Percentiles rank a stretch among this genome's conserved stretches.
Conservation (phyloP, 2,329 filamentous ascomycete species). For the Aspergillus sp. region DNA sequence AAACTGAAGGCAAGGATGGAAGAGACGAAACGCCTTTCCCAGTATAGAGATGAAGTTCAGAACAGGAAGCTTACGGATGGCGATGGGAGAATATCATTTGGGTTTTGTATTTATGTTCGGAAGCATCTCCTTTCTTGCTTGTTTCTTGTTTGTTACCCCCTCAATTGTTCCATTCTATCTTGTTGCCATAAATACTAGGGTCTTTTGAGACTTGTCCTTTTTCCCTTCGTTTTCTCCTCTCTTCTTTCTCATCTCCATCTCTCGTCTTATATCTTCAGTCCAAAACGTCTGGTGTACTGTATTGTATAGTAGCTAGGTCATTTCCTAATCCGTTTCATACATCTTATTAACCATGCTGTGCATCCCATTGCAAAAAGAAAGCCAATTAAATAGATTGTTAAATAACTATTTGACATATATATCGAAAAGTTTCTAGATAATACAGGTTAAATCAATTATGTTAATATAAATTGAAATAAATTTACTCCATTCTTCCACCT, state of each 20-base stretch:
- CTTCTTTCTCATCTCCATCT: conserved; percentile 2
- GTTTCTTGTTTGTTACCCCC: conserved; percentile 12
- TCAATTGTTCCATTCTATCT: conserved; percentile 8
- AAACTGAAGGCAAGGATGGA: conserved; percentile 39
- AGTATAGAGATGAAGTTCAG: conserved; percentile 12
- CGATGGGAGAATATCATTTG: conserved; percentile 9
- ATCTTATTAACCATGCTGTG: too few relatives aligned
- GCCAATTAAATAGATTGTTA: too few relatives aligned
- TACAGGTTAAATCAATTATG: too few relatives aligned
- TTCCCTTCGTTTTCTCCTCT: conserved; percentile 2
- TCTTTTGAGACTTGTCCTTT: conserved; percentile 3
- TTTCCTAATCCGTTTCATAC: not conserved
- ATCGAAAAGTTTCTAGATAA: too few relatives aligned
- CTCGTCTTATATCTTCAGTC: not conserved
- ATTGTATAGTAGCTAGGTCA: conserved; percentile 23
- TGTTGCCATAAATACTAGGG: conserved; percentile 23
- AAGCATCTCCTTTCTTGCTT: conserved; percentile 18
- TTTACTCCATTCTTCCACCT: not conserved
- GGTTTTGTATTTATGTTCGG: conserved; percentile 23
- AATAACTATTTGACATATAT: too few relatives aligned
- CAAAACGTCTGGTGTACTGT: conserved; percentile 15
- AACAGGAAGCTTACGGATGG: conserved; percentile 5
- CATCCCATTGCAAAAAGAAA: too few relatives aligned
- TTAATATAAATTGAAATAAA: too few relatives aligned
- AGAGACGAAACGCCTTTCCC: conserved; percentile 29